Conservation (phyloP, 2,329 filamentous ascomycete species). For the Hypoxylon sp. region DNA sequence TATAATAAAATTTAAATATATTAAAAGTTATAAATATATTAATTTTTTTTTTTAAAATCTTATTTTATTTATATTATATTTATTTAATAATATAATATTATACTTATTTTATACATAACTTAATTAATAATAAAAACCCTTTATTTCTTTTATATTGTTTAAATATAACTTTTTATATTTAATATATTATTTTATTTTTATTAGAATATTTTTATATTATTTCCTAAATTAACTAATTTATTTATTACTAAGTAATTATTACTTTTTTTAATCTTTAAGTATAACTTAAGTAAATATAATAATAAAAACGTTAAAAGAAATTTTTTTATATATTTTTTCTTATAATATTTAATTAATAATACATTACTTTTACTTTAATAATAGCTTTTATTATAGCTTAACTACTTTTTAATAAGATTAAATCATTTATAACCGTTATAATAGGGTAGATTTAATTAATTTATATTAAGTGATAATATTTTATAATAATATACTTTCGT, state of each 20-base stretch:
- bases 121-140: background rate
- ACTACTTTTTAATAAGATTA: background rate
- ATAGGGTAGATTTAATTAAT: background rate
- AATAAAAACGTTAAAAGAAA: too few relatives aligned
- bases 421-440: background rate
- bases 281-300: background rate
- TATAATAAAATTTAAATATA: background rate
- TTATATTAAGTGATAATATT: background rate
- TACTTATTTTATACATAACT: background rate
- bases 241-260: background rate
- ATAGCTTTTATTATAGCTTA: background rate
- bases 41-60: background rate
- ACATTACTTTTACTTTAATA: background rate
- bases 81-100: conserved; percentile 4
- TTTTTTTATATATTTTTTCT: background rate
- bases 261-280: background rate
- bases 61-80: conserved; percentile 6
- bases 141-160: background rate
- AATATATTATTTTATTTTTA: background rate
- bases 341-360: background rate
- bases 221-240: too few relatives aligned
- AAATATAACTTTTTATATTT: background rate
- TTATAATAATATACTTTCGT: background rate
- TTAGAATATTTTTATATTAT: background rate
- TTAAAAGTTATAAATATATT: too few relatives aligned